phyloP scores from a whole-genome alignment of 139 green algal species.

The Astrephomene gubernaculifera region DNA sequence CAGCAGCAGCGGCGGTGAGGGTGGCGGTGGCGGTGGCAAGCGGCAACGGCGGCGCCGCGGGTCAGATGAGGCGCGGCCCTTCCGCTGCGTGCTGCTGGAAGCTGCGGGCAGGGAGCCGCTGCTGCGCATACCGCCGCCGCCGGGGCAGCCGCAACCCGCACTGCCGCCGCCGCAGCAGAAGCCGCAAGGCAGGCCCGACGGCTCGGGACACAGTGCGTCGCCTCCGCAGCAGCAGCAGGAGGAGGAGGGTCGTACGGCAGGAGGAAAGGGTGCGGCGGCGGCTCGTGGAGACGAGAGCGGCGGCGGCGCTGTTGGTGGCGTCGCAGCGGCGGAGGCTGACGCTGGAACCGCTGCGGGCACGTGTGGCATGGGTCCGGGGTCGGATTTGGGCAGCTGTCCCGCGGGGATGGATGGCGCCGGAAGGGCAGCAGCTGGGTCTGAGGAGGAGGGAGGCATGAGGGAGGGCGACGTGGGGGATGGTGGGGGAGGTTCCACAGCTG shows the following conservation, averaged over 20 bases:
- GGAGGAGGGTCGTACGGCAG: too few relatives aligned
- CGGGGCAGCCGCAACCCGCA: not conserved
- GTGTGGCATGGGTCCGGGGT: too few relatives aligned
- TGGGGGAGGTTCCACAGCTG: not conserved
- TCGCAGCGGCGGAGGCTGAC: too few relatives aligned
- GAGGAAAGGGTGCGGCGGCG: too few relatives aligned
- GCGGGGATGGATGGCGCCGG: not conserved
- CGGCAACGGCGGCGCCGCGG: too few relatives aligned
- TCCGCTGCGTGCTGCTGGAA: slow-evolving; percentile 8
- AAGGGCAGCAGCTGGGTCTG: not conserved
- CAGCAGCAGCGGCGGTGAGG: not conserved
- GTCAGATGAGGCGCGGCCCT: not conserved
- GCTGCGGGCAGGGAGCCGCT: not conserved
- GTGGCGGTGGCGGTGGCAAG: too few relatives aligned
- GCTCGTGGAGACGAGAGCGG: too few relatives aligned
- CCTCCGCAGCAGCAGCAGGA: too few relatives aligned
- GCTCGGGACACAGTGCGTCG: too few relatives aligned
- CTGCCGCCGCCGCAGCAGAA: not conserved
- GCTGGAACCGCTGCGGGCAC: too few relatives aligned
- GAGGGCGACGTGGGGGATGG: not conserved
- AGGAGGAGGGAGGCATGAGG: not conserved
- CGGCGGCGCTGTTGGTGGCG: too few relatives aligned
- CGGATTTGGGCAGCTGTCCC: not conserved
- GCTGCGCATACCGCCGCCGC: not conserved
- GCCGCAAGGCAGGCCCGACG: not conserved